phyloP scores from a whole-genome alignment of 139 green algal species.

The Trebouxia sp. region DNA sequence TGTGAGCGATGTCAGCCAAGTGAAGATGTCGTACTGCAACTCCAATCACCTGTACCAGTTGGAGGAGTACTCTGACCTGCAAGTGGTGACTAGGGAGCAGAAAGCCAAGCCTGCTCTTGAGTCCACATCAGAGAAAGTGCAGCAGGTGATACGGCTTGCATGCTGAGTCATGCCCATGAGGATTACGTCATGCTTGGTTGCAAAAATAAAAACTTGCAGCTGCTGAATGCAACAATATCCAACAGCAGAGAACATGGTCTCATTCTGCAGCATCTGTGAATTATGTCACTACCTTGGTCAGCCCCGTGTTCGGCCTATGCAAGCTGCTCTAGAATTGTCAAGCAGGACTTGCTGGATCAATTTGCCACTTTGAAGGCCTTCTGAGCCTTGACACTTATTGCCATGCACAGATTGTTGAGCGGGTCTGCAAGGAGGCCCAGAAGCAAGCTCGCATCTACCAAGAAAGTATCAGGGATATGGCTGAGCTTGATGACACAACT shows the following conservation, averaged over 20 bases:
- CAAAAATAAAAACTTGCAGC: too few relatives aligned
- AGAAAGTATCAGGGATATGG: slow-evolving; percentile 64
- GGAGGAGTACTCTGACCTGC: slow-evolving; percentile 46
- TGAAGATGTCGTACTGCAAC: slow-evolving; percentile 44
- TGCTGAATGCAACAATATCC: too few relatives aligned
- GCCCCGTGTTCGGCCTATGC: not conserved
- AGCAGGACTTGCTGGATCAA: not conserved
- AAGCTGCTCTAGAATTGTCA: not conserved
- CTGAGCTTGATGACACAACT: slow-evolving; percentile 76
- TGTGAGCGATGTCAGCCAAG: slow-evolving; percentile 47
- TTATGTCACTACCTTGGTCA: too few relatives aligned
- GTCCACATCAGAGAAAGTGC: slow-evolving; percentile 69
- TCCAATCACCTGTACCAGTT: slow-evolving; percentile 61
- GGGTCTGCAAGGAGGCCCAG: slow-evolving; percentile 64
- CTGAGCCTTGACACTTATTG: too few relatives aligned
- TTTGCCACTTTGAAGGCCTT: not conserved
- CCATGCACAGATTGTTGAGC: slow-evolving; percentile 66
- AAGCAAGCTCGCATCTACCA: slow-evolving; percentile 73
- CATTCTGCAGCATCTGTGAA: too few relatives aligned
- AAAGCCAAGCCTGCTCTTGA: slow-evolving; percentile 69
- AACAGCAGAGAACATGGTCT: too few relatives aligned
- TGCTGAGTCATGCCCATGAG: too few relatives aligned
- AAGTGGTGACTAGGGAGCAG: slow-evolving; percentile 63
- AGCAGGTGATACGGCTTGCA: slow-evolving; percentile 43
- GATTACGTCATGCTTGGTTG: too few relatives aligned